Percentiles rank a stretch among this genome's conserved stretches.
These are phyloP conservation scores for Cyclotella cryptica DNA, from an alignment of 108 stramenopile genomes.

Conservation along the genomic window DNA sequence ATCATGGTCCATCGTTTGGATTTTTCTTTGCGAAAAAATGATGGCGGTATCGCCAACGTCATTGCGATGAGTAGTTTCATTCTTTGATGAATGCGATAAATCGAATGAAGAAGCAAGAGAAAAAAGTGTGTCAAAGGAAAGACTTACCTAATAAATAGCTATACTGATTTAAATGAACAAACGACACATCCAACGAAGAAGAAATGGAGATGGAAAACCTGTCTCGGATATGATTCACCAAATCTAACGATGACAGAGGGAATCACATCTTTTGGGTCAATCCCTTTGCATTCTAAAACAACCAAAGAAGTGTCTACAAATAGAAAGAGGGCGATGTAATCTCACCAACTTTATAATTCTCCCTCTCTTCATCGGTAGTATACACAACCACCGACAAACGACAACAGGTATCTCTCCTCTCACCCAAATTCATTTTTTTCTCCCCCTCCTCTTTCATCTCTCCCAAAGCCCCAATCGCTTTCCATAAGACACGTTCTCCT, in stretches of 20 bases:
- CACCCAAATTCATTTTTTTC: conserved; percentile 21
- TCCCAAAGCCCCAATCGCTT: conserved; percentile 81
- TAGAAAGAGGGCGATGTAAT: conserved; percentile 29
- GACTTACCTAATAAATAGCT: conserved; percentile 42
- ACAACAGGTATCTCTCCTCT: conserved; percentile 14
- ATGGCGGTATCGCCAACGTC: too few species aligned
- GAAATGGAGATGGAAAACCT: conserved; percentile 54
- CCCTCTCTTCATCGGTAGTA: conserved; percentile 74
- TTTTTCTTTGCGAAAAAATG: too few species aligned
- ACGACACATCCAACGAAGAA: conserved; percentile 45
- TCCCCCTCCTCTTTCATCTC: conserved; percentile 43
- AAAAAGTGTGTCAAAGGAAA: too few species aligned
- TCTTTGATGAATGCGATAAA: too few species aligned
- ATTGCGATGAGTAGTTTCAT: too few species aligned
- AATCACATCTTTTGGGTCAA: too few species aligned
- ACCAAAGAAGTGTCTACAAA: conserved; percentile 14
- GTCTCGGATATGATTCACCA: conserved; percentile 51
- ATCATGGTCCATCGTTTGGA: conserved; percentile 79
- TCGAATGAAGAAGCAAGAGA: too few species aligned
- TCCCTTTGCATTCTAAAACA: too few species aligned
- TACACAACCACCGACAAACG: conserved; percentile 75
- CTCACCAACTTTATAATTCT: conserved; percentile 46
- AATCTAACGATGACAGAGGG: too few species aligned
- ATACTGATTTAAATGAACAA: conserved; percentile 65
- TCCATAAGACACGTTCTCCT: conserved; percentile 98